Evolutionary conservation across 2,329 filamentous ascomycete genomes (phyloP).

Genomic region (Tolypocladium album): DNA sequence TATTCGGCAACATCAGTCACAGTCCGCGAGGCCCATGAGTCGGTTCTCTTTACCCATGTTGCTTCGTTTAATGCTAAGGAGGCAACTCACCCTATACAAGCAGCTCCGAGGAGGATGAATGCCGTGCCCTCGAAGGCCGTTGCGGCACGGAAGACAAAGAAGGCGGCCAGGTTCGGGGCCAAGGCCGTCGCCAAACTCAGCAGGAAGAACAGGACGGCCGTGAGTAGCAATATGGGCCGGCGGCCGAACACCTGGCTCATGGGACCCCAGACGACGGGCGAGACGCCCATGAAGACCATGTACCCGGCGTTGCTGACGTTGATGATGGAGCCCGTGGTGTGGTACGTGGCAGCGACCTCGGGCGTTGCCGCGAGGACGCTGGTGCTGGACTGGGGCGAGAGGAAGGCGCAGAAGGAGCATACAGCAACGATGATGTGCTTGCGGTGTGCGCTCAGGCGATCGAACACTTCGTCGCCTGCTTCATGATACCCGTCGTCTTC

Average conservation of each 20-base stretch:
- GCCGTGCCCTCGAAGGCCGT: constrained; percentile 67
- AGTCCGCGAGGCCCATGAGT: neutral
- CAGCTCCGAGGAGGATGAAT: constrained; percentile 61
- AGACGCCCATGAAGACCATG: constrained; percentile 62
- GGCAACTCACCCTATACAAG: constrained; percentile 48
- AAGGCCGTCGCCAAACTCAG: constrained; percentile 65
- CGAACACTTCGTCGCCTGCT: constrained; percentile 39
- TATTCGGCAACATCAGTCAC: constrained; percentile 7
- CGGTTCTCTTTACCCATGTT: neutral
- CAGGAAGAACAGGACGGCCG: constrained; percentile 52
- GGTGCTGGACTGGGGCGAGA: constrained; percentile 66
- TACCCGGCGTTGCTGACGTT: constrained; percentile 69
- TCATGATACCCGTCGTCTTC: constrained; percentile 20
- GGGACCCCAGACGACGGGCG: constrained; percentile 61
- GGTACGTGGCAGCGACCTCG: constrained; percentile 56
- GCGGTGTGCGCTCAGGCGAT: constrained; percentile 46
- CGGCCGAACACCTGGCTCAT: constrained; percentile 56
- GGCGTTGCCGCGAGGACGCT: constrained; percentile 63
- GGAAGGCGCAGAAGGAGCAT: constrained; percentile 63
- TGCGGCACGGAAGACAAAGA: constrained; percentile 64
- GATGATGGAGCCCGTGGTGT: constrained; percentile 57
- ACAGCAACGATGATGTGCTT: constrained; percentile 60
- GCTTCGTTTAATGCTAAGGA: neutral
- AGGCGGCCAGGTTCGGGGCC: constrained; percentile 58
- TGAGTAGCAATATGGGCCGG: constrained; percentile 43